phyloP scores from a whole-genome alignment of 306 rosid species.

The Fagus crenata region DNA sequence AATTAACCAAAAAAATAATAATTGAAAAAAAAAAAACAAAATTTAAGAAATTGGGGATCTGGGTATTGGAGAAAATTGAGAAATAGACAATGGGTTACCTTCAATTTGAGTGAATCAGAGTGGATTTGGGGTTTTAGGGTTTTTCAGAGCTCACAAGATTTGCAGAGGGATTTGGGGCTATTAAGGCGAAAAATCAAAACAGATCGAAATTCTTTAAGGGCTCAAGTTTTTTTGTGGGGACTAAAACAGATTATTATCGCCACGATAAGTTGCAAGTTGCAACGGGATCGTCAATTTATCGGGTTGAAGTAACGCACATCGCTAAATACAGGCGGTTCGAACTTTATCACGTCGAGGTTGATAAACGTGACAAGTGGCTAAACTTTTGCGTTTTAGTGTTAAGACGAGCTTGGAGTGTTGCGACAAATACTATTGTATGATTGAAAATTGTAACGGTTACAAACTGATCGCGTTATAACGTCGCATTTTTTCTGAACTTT shows the following conservation, averaged over 20 bases:
- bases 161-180: background rate
- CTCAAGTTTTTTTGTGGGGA: background rate
- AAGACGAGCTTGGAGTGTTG: no score
- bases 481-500: no score
- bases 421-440: no score
- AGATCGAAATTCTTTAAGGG: background rate
- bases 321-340: background rate
- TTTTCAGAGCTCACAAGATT: background rate
- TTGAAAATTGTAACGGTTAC: no score
- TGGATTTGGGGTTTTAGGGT: slow-evolving; percentile 2
- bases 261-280: slow-evolving; percentile 1
- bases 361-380: background rate
- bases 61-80: background rate
- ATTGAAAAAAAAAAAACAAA: background rate
- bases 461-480: no score
- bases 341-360: slow-evolving; percentile 4
- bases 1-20: no score
- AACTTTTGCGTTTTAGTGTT: background rate
- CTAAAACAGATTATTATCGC: background rate
- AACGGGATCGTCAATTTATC: background rate
- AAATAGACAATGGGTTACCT: background rate
- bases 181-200: slow-evolving; percentile 4
- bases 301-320: background rate
- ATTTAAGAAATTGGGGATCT: background rate
- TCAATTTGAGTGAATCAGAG: background rate